Evolutionary conservation across 2,329 filamentous ascomycete species (phyloP).

Genomic region (Colletotrichum tanaceti): DNA sequence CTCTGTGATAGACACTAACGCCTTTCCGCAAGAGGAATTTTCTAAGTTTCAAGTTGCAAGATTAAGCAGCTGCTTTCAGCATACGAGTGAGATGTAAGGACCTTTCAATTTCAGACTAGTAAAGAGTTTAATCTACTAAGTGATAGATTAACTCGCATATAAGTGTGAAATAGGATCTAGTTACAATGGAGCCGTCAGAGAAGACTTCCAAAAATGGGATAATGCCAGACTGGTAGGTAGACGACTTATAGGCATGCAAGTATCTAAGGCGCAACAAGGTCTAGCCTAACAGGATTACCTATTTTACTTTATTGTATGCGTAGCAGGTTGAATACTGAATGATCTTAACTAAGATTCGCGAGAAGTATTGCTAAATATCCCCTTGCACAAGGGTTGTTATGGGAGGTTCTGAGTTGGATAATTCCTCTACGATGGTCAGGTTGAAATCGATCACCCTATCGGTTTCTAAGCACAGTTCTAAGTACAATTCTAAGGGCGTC

Average conservation of each 20-base stretch:
- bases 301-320: no score
- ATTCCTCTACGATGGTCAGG: not conserved
- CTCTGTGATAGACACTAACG: not conserved
- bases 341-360: not conserved
- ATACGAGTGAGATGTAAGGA: not conserved
- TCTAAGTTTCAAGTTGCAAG: rapidly evolving
- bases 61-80: not conserved
- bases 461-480: not conserved
- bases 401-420: not conserved
- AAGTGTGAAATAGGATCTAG: no score
- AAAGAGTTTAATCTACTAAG: not conserved
- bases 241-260: slow-evolving; percentile 1
- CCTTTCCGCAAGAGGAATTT: not conserved
- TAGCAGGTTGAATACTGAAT: no score
- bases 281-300: not conserved
- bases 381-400: not conserved
- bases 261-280: not conserved
- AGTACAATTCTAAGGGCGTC: not conserved
- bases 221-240: not conserved
- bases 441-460: rapidly evolving
- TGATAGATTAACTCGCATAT: not conserved
- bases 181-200: not conserved
- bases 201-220: not conserved
- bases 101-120: not conserved
- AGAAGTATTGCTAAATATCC: not conserved